Base-by-base conservation (phyloP, 441 rosid species). In the Populus hybrid region DNA sequence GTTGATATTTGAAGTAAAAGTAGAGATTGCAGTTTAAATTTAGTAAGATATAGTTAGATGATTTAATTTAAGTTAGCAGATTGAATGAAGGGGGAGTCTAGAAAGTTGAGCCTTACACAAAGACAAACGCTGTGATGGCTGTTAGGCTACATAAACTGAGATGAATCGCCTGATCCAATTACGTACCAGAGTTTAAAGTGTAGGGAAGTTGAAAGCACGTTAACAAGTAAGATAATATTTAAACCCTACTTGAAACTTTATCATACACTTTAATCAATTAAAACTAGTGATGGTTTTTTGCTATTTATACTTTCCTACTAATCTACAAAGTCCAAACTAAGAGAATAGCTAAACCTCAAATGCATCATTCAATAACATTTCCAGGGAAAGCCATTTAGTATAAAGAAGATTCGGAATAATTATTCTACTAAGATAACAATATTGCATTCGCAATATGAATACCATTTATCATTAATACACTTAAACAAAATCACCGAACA, bases 401-500 rank as follows among this genome's bases (percentile, higher is more conserved):
- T 0, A 0, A 32, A 9, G 42, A 38, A 38, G 10, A 38, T 9
- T 38, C 12, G 11, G 42, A 38, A 9, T 9, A 38, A 38, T 9
- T 38, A 38, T 38, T 38, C 42, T 38, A 38, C 42, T 38, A 38
- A 9, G 42, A 38, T 38, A 38, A 38, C 42, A 38, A 38, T 9
- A 38, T 9, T 38, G 42, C 9, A 38, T 9, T 38, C 42, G 5
- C 42, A 38, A 38, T 9, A 38, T 38, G 42, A 38, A 2, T 9
- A 38, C 23, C 26, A 61, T 61, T 16, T 61, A 71, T 63, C 23
- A 21, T 42, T 34, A 75, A n/a, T 69, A 9, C 11, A 61, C 75
- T 10, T 19, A 40, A 74, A 76, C 30, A 40, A 81, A n/a, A 65
- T 72, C 40, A 66, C 40, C 57, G 64, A 50, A 21, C 42, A 7